Evolutionary conservation across 768 basidiomycete species (phyloP), one percentile per base, ranked within the genome.

Genomic region (Ramaria sp.): DNA sequence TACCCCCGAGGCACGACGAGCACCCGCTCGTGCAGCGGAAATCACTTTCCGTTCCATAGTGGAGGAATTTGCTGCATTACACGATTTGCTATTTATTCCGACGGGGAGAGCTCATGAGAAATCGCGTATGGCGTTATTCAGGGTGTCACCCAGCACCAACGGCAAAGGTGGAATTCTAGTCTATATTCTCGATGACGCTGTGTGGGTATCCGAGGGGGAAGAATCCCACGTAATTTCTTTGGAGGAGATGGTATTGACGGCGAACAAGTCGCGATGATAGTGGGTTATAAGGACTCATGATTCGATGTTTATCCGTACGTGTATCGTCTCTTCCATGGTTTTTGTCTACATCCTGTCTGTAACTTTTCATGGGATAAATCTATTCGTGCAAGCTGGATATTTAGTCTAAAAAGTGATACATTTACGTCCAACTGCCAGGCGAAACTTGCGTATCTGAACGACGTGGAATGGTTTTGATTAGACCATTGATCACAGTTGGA

Each of bases 31-130:
- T 27, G 70, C 78, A 2, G 78, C 85, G 50, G 94, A 96, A 64
- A 83, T 97, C 61, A 94, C 92, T 1, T 98, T 98, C 79, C 78
- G 86, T 16, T 78, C 87, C 5, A 85, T 98, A 54, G 94, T 93
- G 49, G 96, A 98, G 67, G 95, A 96, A 25, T 84, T 75, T 62
- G 88, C 88, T 2, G 81, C 90, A 1, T 70, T 81, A 18, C 83
- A 91, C 65, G 90, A 98, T 67, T 70, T 98, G 61, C 67, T 99
- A 37, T 90, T 98, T 67, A 73, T 98, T 32, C 92, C 93, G 5
- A 82, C 83, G 10, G 95, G 94, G 1, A 80, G 80, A 48, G 85
- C 82, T 13, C 90, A 98, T 62, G 85, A 85, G 61, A 74, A 71
- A 44, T 91, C 92, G 16, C 79, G 94, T 53, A 88, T 94, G 83